Evolutionary conservation across 352 stramenopile genomes (phyloP), one percentile per base, ranked within the genome.

Genomic region (Globisporangium uncinulatum): DNA sequence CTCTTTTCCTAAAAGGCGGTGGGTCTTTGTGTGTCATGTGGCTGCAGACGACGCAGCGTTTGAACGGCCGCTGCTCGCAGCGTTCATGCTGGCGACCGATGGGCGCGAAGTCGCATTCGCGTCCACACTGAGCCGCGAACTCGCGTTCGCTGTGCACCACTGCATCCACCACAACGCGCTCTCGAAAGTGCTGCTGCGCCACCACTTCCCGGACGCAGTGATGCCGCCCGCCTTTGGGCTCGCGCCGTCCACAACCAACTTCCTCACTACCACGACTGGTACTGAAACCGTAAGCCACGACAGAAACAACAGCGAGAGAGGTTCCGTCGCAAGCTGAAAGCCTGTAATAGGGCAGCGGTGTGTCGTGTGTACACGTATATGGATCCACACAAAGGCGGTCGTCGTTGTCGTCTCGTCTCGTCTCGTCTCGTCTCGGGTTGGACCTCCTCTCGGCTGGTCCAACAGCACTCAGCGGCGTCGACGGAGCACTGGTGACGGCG

Each of bases 91-190:
- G 19, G 86, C 84, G 4, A 68, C 76, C 2, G 76, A 91, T 54
- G 80, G 84, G 51, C 62, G 67, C 15, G 76, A 94, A 61, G 76
- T 88, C 36, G 68, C 70, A 39, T 86, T 94, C 49, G 61, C 73
- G 53, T 92, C 80, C 52, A 91, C 80, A 1, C 71, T 92, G 17
- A 79, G 69, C 44, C 80, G 84, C 32, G 84, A 94, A 54, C 46
- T 94, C 39, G 80, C 79, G n/a, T 94, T 94, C 50, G 83, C 82
- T 0, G 81, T 90, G 52, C 84, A 94, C 62, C 84, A 94, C 61
- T 88, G 71, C 58, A 94, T 94, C 63, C 84, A 94, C 69, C 84
- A 94, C 67, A 92, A 92, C 61, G 82, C 83, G 51, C 56, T 92
- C 52, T 80, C 86, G 43, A 88, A 89, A 60, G 68, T 91, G 46